Conservation (phyloP, 1,284 basidiomycete species). For the Lentinus polychrous region DNA sequence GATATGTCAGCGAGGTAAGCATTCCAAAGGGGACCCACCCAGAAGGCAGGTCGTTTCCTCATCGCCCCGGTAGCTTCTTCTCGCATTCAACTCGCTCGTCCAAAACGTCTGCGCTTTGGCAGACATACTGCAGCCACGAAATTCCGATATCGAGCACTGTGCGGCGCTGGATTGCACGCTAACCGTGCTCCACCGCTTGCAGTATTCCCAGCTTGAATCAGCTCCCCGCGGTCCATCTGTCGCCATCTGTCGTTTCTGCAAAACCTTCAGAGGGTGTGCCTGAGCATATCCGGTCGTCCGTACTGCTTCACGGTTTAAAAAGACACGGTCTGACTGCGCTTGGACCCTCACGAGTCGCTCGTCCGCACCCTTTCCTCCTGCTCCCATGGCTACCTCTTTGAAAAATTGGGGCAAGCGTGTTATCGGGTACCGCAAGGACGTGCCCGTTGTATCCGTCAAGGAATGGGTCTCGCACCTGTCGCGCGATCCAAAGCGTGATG, state of each 20-base stretch:
- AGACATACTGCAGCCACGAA: no score
- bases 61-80: no score
- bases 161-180: neutral
- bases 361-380: conserved; percentile 2
- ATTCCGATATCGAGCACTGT: neutral
- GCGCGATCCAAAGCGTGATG: conserved; percentile 39
- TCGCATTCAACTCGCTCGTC: no score
- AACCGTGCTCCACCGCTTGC: neutral
- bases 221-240: neutral
- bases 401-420: conserved; percentile 52
- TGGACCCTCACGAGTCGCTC: neutral
- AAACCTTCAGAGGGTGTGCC: neutral
- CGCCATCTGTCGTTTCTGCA: conserved; percentile 2
- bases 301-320: neutral
- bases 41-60: neutral
- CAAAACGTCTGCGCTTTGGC: no score
- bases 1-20: neutral
- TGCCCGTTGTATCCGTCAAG: conserved; percentile 48
- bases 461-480: conserved; percentile 43
- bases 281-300: conserved; percentile 2
- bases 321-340: neutral
- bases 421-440: conserved; percentile 55
- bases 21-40: neutral
- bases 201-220: conserved; percentile 3
- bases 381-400: conserved; percentile 14